These are phyloP conservation scores for Endoconidiophora laricicola DNA, from an alignment of 2,329 filamentous ascomycete genomes.

Conservation along the genomic window DNA sequence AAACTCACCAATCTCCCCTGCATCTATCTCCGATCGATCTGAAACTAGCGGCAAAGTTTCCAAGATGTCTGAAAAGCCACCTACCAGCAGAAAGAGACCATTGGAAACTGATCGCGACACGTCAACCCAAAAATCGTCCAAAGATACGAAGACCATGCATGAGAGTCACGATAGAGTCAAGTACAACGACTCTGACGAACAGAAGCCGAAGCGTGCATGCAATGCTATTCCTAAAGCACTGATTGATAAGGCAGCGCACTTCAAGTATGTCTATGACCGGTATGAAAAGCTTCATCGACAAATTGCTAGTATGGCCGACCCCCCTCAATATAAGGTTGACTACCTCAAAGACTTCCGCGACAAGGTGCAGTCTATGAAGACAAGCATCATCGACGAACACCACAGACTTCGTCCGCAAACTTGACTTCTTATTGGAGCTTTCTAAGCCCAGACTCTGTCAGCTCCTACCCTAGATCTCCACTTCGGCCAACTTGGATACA, in stretches of 20 bases:
- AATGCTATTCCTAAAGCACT: slow-evolving; percentile 23
- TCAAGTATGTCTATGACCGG: slow-evolving; percentile 26
- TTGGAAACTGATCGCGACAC: slow-evolving; percentile 11
- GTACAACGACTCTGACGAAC: slow-evolving; percentile 14
- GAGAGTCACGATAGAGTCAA: slow-evolving; percentile 14
- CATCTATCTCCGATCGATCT: slow-evolving; percentile 6
- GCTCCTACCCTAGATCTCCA: no score
- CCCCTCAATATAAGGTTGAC: slow-evolving; percentile 33
- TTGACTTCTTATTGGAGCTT: background rate
- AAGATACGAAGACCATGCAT: slow-evolving; percentile 9
- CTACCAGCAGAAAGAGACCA: slow-evolving; percentile 18
- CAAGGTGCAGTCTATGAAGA: slow-evolving; percentile 39
- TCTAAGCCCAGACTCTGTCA: no score
- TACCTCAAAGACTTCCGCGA: slow-evolving; percentile 37
- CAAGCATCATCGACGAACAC: slow-evolving; percentile 36
- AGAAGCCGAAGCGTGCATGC: slow-evolving; percentile 18
- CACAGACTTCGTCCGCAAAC: slow-evolving; percentile 16
- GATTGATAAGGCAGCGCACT: slow-evolving; percentile 35
- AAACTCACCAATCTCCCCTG: slow-evolving; percentile 5
- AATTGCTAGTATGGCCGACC: slow-evolving; percentile 32
- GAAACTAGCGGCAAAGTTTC: background rate
- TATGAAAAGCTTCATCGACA: slow-evolving; percentile 44
- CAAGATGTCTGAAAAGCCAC: slow-evolving; percentile 17
- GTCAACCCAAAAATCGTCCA: slow-evolving; percentile 1
- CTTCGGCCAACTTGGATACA: background rate